Percentiles rank a stretch among this genome's conserved stretches.
Conservation (phyloP, 2,329 filamentous ascomycete species). For the Ophiognomonia clavigignenti-juglandacearum region DNA sequence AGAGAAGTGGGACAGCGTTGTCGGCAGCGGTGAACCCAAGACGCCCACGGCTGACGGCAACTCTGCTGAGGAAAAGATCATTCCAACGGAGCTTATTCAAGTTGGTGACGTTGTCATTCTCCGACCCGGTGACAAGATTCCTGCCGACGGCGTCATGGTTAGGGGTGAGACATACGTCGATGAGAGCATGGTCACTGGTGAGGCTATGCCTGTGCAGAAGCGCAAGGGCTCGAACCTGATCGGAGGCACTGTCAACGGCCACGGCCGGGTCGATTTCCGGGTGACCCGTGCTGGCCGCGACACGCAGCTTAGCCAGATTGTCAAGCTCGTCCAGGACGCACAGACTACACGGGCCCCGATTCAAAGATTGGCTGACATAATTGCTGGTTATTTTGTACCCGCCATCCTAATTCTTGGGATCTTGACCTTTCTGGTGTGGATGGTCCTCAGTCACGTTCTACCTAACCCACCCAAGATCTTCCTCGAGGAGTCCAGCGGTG, state of each 20-base stretch:
- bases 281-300: slow-evolving; percentile 91
- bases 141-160: slow-evolving; percentile 82
- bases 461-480: slow-evolving; percentile 86
- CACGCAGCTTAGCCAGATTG: slow-evolving; percentile 95
- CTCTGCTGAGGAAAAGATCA: slow-evolving; percentile 74
- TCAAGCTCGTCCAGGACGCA: slow-evolving; percentile 95
- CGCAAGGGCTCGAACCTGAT: slow-evolving; percentile 74
- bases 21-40: slow-evolving; percentile 39
- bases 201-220: slow-evolving; percentile 93
- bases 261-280: slow-evolving; percentile 84
- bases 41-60: slow-evolving; percentile 45
- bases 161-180: slow-evolving; percentile 91
- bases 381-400: slow-evolving; percentile 93
- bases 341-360: slow-evolving; percentile 94
- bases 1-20: slow-evolving; percentile 63
- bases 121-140: slow-evolving; percentile 92
- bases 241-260: slow-evolving; percentile 92
- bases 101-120: slow-evolving; percentile 91
- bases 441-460: slow-evolving; percentile 86
- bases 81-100: slow-evolving; percentile 91
- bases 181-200: slow-evolving; percentile 97
- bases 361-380: slow-evolving; percentile 82
- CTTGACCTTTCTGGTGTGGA: slow-evolving; percentile 84
- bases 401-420: slow-evolving; percentile 80
- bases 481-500: slow-evolving; percentile 71